Evolutionary conservation across 1,284 basidiomycete genomes (phyloP), one percentile per base, ranked within the genome.

Genomic region (Afroboletus lepidellus): DNA sequence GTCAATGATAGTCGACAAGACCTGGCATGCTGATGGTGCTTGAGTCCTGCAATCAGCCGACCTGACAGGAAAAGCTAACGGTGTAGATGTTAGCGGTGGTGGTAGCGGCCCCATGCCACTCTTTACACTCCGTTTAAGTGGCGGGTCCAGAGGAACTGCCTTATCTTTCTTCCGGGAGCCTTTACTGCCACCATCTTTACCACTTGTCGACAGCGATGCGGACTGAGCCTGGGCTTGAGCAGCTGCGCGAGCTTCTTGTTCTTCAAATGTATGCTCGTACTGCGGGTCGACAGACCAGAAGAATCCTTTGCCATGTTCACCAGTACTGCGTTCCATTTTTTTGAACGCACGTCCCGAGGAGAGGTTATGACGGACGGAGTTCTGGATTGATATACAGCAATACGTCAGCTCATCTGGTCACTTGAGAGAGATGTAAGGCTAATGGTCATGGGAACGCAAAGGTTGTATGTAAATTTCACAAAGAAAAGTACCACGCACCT

Each of bases 301-400:
- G 56, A 86, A 92, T 2, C 92, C 92, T 66, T 94, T 94, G 13
- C 92, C 91, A 51, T 88, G 85, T 65, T 92, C 90, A 50, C 91
- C 91, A 24, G 87, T 83, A 56, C 86, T 90, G 37, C 89, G 78
- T 51, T 92, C 88, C 64, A 90, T 79, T 71, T 94, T 94, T 66
- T 88, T 78, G 72, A 95, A 95, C 0, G 90, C 90, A 56, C 87
- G 85, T 67, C 90, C 90, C 25, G 92, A 90, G 2, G 92, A 94
- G 20, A 97, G 72, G 68, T 94, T 95, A 69, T 96, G 94, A 38
- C 94, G 86, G 46, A 96, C 89, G 34, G 94, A 95, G 63, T 91
- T 94, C 86, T 96, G 61, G 30, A 58, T 46, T 50, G 48, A 55
- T 38, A 41, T 41, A 33, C 11, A 51, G 32, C 47, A 25, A 48